These are phyloP conservation scores for Penicillium sp. DNA, from an alignment of 2,329 filamentous ascomycete genomes.

Conservation along the genomic window DNA sequence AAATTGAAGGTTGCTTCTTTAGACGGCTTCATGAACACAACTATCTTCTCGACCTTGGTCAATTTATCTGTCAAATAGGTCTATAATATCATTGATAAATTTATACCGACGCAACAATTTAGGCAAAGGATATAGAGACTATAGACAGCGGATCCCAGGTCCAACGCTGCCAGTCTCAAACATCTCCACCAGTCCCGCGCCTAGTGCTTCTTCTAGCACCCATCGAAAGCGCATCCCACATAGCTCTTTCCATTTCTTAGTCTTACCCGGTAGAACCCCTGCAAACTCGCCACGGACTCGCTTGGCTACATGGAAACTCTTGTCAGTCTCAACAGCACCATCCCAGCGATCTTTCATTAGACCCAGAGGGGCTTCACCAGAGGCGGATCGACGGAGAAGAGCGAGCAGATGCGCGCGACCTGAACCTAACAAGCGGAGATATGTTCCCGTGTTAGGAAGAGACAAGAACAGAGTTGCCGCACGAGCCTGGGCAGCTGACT, in stretches of 20 bases:
- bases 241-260: slow-evolving; percentile 62
- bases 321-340: slow-evolving; percentile 53
- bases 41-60: background rate
- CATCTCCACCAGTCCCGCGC: slow-evolving; percentile 58
- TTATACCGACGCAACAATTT: background rate
- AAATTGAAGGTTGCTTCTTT: background rate
- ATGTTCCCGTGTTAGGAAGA: slow-evolving; percentile 59
- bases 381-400: slow-evolving; percentile 52
- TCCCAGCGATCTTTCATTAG: slow-evolving; percentile 61
- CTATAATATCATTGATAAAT: background rate
- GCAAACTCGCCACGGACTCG: slow-evolving; percentile 55
- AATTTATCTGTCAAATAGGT: background rate
- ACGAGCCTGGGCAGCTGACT: slow-evolving; percentile 22
- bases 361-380: slow-evolving; percentile 53
- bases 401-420: slow-evolving; percentile 55
- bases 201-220: slow-evolving; percentile 60
- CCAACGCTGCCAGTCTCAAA: slow-evolving; percentile 65
- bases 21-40: background rate
- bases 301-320: slow-evolving; percentile 49
- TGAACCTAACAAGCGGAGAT: slow-evolving; percentile 55
- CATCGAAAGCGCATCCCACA: slow-evolving; percentile 60
- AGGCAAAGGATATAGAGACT: slow-evolving; percentile 6
- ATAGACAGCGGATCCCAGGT: slow-evolving; percentile 48
- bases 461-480: slow-evolving; percentile 50
- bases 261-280: slow-evolving; percentile 56